Percentiles rank a stretch among this genome's conserved stretches.
phyloP scores from a whole-genome alignment of 2,329 filamentous ascomycete species.

The Fusarium solani-melongenae region DNA sequence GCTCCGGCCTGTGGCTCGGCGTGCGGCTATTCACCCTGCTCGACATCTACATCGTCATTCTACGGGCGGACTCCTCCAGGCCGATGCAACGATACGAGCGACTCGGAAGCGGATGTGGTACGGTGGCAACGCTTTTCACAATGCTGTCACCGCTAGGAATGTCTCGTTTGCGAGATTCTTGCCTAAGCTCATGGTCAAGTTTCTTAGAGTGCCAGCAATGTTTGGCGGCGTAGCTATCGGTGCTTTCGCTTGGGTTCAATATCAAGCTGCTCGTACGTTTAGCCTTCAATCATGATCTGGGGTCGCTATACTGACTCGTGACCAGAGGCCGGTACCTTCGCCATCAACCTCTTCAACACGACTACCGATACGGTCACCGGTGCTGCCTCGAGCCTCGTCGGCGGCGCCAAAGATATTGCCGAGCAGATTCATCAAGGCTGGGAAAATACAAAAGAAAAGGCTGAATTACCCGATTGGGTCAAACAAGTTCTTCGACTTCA shows the following conservation, averaged over 20 bases:
- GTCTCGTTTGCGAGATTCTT: slow-evolving; percentile 74
- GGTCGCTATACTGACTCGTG: slow-evolving; percentile 37
- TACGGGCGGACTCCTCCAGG: slow-evolving; percentile 75
- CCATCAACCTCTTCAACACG: slow-evolving; percentile 74
- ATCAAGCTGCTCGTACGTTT: slow-evolving; percentile 86
- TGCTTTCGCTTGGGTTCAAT: slow-evolving; percentile 91
- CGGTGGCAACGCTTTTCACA: slow-evolving; percentile 86
- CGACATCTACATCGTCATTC: slow-evolving; percentile 76
- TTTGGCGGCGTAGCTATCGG: slow-evolving; percentile 91
- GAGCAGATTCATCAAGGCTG: slow-evolving; percentile 84
- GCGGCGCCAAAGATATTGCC: slow-evolving; percentile 78
- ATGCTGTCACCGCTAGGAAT: slow-evolving; percentile 73
- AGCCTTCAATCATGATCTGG: background rate
- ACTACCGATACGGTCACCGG: slow-evolving; percentile 78
- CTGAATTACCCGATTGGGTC: slow-evolving; percentile 80
- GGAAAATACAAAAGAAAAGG: slow-evolving; percentile 83
- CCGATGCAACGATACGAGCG: slow-evolving; percentile 71
- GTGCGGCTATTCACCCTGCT: slow-evolving; percentile 63
- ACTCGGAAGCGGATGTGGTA: slow-evolving; percentile 77
- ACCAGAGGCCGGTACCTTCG: slow-evolving; percentile 61
- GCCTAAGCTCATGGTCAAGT: slow-evolving; percentile 91
- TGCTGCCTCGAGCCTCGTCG: slow-evolving; percentile 76
- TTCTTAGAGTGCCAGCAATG: slow-evolving; percentile 87
- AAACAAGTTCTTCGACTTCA: slow-evolving; percentile 75
- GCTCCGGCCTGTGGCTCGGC: slow-evolving; percentile 74